Conservation (phyloP, 2,329 filamentous ascomycete genomes). For the Bipolaris victoriae region DNA sequence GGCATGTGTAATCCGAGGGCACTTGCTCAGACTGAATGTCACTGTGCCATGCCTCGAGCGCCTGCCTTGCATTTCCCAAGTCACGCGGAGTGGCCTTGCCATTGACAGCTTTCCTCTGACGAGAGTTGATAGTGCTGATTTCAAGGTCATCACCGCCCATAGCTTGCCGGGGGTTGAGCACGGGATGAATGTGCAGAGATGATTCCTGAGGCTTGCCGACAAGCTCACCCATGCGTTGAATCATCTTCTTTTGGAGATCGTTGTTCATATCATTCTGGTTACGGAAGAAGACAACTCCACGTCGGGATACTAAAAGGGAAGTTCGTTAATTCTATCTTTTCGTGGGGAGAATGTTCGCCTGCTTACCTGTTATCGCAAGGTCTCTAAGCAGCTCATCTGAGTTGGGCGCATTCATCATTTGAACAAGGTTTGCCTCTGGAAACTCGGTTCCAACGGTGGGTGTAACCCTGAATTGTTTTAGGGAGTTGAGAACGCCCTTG, state of each 20-base stretch:
- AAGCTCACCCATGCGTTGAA: constrained; percentile 9
- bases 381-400: constrained; percentile 11
- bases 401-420: constrained; percentile 10
- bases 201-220: constrained; percentile 11
- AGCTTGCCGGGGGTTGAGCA: constrained; percentile 6
- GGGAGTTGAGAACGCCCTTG: constrained; percentile 10
- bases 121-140: constrained; percentile 13
- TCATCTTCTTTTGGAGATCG: constrained; percentile 9
- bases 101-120: constrained; percentile 6
- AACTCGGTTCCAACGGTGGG: constrained; percentile 14
- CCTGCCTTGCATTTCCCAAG: constrained; percentile 6
- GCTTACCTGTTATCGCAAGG: constrained; percentile 9
- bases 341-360: neutral
- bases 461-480: constrained; percentile 11
- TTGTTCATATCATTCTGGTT: constrained; percentile 8
- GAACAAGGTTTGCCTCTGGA: constrained; percentile 10
- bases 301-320: neutral
- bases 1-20: constrained; percentile 13
- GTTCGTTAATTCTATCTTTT: neutral
- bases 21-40: constrained; percentile 12
- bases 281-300: constrained; percentile 11
- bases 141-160: constrained; percentile 8
- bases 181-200: constrained; percentile 8
- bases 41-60: constrained; percentile 9
- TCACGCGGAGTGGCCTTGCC: constrained; percentile 9